These are phyloP conservation scores for Zygosaccharomyces bisporus DNA, from an alignment of 805 yeast genomes.

Conservation along the genomic window DNA sequence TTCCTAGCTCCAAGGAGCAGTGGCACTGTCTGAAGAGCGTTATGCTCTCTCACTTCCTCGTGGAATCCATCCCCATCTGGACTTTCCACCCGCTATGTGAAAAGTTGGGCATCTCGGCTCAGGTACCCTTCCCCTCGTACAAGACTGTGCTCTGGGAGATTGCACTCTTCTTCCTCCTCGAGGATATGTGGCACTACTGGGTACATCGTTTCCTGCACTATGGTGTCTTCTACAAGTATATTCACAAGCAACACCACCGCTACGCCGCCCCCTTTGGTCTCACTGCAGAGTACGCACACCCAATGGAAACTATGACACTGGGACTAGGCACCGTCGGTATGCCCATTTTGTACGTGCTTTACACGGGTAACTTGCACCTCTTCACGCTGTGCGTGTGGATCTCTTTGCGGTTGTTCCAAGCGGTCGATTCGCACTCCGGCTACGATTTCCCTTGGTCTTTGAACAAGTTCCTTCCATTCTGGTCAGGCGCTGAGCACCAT, in stretches of 20 bases:
- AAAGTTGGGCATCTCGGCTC: slow-evolving; percentile 63
- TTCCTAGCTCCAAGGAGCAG: slow-evolving; percentile 73
- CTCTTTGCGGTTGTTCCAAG: slow-evolving; percentile 79
- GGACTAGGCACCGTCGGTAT: slow-evolving; percentile 93
- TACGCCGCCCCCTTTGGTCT: slow-evolving; percentile 95
- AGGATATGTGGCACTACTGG: slow-evolving; percentile 94
- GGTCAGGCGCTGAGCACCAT: slow-evolving; percentile 98
- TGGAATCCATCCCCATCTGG: slow-evolving; percentile 93
- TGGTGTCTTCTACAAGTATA: slow-evolving; percentile 78
- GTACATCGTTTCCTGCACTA: slow-evolving; percentile 82
- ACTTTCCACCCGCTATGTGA: slow-evolving; percentile 86
- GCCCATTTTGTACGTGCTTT: slow-evolving; percentile 74
- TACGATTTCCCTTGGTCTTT: slow-evolving; percentile 94
- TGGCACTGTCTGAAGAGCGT: slow-evolving; percentile 86
- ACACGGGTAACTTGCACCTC: slow-evolving; percentile 69
- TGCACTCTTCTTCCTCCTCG: slow-evolving; percentile 71
- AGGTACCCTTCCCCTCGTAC: slow-evolving; percentile 75
- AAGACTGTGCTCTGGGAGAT: slow-evolving; percentile 59
- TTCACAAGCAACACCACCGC: slow-evolving; percentile 93
- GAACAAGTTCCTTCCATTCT: slow-evolving; percentile 80
- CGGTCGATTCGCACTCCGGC: slow-evolving; percentile 93
- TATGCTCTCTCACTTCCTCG: slow-evolving; percentile 73
- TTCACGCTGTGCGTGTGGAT: slow-evolving; percentile 84
- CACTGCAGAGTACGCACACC: slow-evolving; percentile 97
- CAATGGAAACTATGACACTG: slow-evolving; percentile 77